Evolutionary conservation across 2,329 filamentous ascomycete species (phyloP).

Genomic region (Eutypa lata): DNA sequence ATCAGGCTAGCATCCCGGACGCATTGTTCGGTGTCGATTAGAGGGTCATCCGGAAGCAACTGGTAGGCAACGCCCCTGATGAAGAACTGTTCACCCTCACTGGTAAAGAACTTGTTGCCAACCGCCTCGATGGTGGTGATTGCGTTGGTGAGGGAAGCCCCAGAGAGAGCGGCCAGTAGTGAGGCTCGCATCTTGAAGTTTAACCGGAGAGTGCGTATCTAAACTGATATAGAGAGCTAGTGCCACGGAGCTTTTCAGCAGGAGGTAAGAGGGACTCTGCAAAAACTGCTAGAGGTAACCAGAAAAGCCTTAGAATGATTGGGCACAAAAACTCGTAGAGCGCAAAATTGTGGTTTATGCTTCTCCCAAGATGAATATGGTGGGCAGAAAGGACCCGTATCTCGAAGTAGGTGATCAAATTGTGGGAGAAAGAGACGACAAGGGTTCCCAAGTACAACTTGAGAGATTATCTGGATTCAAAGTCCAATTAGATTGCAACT

Average conservation of each 20-base stretch:
- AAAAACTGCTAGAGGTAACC: not conserved
- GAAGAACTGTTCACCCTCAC: constrained; percentile 77
- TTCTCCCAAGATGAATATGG: not conserved
- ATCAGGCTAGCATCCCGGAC: constrained; percentile 71
- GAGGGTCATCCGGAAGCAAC: constrained; percentile 63
- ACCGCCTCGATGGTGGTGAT: constrained; percentile 51
- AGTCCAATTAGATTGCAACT: not conserved
- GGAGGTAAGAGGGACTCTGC: not conserved
- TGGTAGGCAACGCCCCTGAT: constrained; percentile 80
- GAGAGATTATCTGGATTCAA: not conserved
- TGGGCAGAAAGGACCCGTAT: not conserved
- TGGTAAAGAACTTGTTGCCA: constrained; percentile 83
- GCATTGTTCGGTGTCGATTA: constrained; percentile 74
- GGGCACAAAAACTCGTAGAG: not conserved
- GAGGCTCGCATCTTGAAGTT: constrained; percentile 36
- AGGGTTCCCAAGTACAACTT: not conserved
- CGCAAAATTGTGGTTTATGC: not conserved
- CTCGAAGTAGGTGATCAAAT: no score
- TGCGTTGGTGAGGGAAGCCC: constrained; percentile 33
- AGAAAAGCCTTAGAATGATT: not conserved
- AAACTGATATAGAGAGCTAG: not conserved
- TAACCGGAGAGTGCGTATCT: constrained; percentile 4
- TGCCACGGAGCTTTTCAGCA: not conserved
- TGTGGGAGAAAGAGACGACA: not conserved
- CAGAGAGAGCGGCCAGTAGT: constrained; percentile 31